These are phyloP conservation scores for Rhizopogon salebrosus DNA, from an alignment of 768 basidiomycete genomes.

Conservation along the genomic window DNA sequence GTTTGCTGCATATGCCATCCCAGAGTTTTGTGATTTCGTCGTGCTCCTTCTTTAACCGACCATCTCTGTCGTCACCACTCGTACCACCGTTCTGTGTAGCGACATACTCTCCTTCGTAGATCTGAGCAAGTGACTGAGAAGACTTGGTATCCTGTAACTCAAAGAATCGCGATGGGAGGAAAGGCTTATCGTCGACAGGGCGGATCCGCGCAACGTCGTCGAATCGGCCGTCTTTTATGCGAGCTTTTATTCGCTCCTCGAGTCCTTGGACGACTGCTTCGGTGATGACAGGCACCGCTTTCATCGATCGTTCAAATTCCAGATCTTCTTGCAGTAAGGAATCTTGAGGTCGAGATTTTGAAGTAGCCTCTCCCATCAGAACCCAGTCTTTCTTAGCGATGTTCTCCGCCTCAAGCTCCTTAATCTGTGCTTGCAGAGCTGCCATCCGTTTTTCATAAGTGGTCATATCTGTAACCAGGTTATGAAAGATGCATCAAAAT, in stretches of 20 bases:
- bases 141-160: conserved; percentile 90
- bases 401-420: conserved; percentile 79
- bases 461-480: conserved; percentile 47
- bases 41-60: conserved; percentile 84
- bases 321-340: conserved; percentile 90
- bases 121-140: conserved; percentile 84
- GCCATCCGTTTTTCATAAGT: conserved; percentile 77
- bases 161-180: conserved; percentile 84
- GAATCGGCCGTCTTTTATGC: conserved; percentile 80
- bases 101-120: conserved; percentile 91
- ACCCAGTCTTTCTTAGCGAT: conserved; percentile 90
- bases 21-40: conserved; percentile 79
- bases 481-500: background rate
- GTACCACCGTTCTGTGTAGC: conserved; percentile 55
- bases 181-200: conserved; percentile 76
- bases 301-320: conserved; percentile 89
- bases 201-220: conserved; percentile 90
- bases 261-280: conserved; percentile 78
- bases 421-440: conserved; percentile 72
- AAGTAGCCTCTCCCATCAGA: conserved; percentile 83
- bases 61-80: conserved; percentile 74
- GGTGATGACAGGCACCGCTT: conserved; percentile 83
- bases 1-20: conserved; percentile 80
- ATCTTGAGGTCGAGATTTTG: conserved; percentile 82
- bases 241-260: conserved; percentile 86